Percentiles rank a stretch among this genome's conserved stretches.
Conservation (phyloP, 148 eudicot species). For the Rhododendron henanense region DNA sequence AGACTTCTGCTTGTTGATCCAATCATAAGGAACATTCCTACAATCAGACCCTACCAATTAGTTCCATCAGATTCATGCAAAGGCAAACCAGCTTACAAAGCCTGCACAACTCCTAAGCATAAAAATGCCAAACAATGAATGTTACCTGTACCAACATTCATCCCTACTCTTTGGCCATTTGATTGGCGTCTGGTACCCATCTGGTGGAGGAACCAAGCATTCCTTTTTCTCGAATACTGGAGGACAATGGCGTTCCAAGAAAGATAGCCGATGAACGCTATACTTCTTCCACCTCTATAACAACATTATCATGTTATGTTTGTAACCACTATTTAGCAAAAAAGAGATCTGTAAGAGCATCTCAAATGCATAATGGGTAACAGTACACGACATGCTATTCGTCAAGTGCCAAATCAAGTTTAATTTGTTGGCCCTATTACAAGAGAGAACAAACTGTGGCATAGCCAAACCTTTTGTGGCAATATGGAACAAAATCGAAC, state of each 20-base stretch:
- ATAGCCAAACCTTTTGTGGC: background rate
- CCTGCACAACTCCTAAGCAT: background rate
- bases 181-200: constrained; percentile 84
- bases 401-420: background rate
- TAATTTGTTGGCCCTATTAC: background rate
- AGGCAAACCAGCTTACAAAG: background rate
- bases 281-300: constrained; percentile 89
- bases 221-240: constrained; percentile 70
- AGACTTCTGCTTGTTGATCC: constrained; percentile 93
- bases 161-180: constrained; percentile 95
- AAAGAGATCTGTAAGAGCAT: background rate
- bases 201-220: constrained; percentile 93
- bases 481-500: background rate
- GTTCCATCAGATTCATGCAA: background rate
- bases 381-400: background rate
- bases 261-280: constrained; percentile 61
- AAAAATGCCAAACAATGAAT: no score
- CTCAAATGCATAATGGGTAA: background rate
- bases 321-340: background rate
- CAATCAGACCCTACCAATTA: constrained; percentile 2
- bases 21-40: constrained; percentile 95
- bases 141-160: constrained; percentile 96
- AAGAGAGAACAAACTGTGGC: background rate
- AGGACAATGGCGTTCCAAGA: constrained; percentile 93
- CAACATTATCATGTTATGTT: constrained; percentile 1